A percentile compares a stretch with the other conserved stretches of the same genome.
These are phyloP conservation scores for Meyerozyma athensensis DNA, from an alignment of 1,139 yeast genomes.

Conservation along the genomic window DNA sequence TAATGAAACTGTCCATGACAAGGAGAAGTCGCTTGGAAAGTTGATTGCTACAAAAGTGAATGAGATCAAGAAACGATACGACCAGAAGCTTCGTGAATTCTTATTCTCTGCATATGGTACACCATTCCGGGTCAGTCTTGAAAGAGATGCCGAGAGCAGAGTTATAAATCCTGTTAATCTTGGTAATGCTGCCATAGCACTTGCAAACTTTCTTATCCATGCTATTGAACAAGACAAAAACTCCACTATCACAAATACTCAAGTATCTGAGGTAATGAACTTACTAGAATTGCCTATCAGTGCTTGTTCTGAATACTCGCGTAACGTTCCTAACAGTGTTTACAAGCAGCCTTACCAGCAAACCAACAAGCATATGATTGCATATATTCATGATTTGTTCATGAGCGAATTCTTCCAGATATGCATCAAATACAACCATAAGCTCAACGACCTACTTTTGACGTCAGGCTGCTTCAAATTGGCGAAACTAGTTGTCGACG, in stretches of 20 bases:
- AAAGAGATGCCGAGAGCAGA: slow-evolving; percentile 56
- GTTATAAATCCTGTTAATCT: slow-evolving; percentile 53
- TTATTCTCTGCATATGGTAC: slow-evolving; percentile 35
- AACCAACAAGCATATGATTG: slow-evolving; percentile 38
- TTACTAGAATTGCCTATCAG: slow-evolving; percentile 55
- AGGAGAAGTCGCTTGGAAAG: neutral
- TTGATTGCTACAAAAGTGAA: neutral
- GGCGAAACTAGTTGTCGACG: slow-evolving; percentile 69
- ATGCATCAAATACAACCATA: slow-evolving; percentile 56
- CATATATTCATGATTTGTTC: slow-evolving; percentile 56
- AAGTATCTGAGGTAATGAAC: slow-evolving; percentile 54
- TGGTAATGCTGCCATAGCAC: slow-evolving; percentile 62
- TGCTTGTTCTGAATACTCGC: slow-evolving; percentile 35
- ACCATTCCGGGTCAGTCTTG: slow-evolving; percentile 43
- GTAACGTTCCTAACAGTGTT: slow-evolving; percentile 41
- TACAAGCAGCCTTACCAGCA: slow-evolving; percentile 31
- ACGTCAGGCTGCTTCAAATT: slow-evolving; percentile 59
- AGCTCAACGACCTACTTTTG: slow-evolving; percentile 58
- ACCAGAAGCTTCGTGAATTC: slow-evolving; percentile 11
- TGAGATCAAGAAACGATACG: slow-evolving; percentile 6
- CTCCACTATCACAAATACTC: slow-evolving; percentile 41
- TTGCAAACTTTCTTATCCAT: slow-evolving; percentile 53
- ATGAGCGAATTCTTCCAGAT: slow-evolving; percentile 60
- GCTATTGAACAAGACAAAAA: slow-evolving; percentile 62
- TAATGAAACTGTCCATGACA: neutral